Evolutionary conservation across 2,329 filamentous ascomycete genomes (phyloP).

Genomic region (Pyrenophora tritici-repentis): DNA sequence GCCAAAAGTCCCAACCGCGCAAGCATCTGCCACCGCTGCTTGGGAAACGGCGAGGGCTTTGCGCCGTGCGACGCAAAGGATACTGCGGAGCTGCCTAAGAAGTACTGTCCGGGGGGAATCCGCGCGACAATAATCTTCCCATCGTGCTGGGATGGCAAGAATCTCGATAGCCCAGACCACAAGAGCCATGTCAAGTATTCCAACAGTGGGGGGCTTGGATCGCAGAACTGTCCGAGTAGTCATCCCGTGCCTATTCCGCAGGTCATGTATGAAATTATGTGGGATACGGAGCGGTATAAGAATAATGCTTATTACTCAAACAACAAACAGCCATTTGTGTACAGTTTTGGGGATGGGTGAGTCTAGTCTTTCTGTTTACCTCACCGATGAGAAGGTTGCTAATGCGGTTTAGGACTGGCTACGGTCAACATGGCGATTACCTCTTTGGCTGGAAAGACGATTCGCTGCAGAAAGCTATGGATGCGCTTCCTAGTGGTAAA

Average conservation of each 20-base stretch:
- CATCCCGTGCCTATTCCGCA: slow-evolving; percentile 54
- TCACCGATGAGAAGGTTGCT: too few species aligned
- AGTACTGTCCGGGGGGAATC: slow-evolving; percentile 76
- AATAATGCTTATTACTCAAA: slow-evolving; percentile 28
- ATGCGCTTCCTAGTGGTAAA: slow-evolving; percentile 32
- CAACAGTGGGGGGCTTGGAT: slow-evolving; percentile 31
- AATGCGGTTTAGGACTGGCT: slow-evolving; percentile 7
- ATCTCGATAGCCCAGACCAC: slow-evolving; percentile 59
- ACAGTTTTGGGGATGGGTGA: slow-evolving; percentile 35
- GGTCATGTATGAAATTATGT: slow-evolving; percentile 55
- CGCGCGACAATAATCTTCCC: slow-evolving; percentile 72
- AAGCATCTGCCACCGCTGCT: slow-evolving; percentile 42
- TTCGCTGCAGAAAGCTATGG: slow-evolving; percentile 37
- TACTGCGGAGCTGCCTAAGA: slow-evolving; percentile 58
- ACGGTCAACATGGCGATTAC: slow-evolving; percentile 31
- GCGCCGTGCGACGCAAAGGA: slow-evolving; percentile 35
- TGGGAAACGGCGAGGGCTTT: slow-evolving; percentile 25
- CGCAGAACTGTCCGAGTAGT: slow-evolving; percentile 53
- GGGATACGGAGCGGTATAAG: slow-evolving; percentile 45
- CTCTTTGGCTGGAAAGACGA: slow-evolving; percentile 39
- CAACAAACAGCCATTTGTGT: slow-evolving; percentile 36
- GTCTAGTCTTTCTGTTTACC: neutral
- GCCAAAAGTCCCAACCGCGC: slow-evolving; percentile 23
- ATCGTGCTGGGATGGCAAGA: slow-evolving; percentile 70
- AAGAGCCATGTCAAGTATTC: slow-evolving; percentile 70